Evolutionary conservation across 169 alveolate species (phyloP), one percentile per base, ranked within the genome.

Genomic region (Plasmodium gaboni): DNA sequence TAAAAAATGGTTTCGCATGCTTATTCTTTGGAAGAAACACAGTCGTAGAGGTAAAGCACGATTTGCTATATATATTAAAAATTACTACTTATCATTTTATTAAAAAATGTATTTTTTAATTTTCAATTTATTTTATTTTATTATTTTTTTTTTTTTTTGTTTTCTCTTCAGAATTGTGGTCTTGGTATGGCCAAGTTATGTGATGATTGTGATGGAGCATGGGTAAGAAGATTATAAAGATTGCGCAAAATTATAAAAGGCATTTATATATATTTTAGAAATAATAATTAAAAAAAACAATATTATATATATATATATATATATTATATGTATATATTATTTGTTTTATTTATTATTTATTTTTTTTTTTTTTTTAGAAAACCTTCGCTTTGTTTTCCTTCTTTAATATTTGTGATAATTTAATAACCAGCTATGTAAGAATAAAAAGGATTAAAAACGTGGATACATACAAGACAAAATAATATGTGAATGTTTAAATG

Each of bases 201-300:
- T 38, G 89, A 76, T 61, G 57, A 76, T 28, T 76, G 89, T 51
- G 69, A 76, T 2, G 89, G 89, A 48, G 89, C 89, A 63, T 76
- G 89, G 89, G 89, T 76, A 76, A 76, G 51, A 51, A 61, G 13
- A 8, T 17, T 55, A 50, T 13, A 42, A 28, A 13, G 32, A 53
- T n/a, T 2, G 0, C 44, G 5, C 0, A 17, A 19, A 9, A 8
- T 12, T 24, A 60, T 32, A 51, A 73, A 6, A 32, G 44, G 7
- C 44, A 32, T 32, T 32, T 32, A 32, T 32, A 32, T 32, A 32
- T 32, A 32, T 32, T 32, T 32, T 32, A 32, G 7, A 7, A 32
- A 32, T 32, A 32, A 32, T 32, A 32, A 32, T 32, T 1, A 6
- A 26, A 13, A 13, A 17, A 61, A 73, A 15, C 22, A 24, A 42